A percentile compares a stretch with the other conserved stretches of the same genome.
These are phyloP conservation scores for Sugiyamaella valdiviana DNA, from an alignment of 805 yeast species.

Conservation along the genomic window DNA sequence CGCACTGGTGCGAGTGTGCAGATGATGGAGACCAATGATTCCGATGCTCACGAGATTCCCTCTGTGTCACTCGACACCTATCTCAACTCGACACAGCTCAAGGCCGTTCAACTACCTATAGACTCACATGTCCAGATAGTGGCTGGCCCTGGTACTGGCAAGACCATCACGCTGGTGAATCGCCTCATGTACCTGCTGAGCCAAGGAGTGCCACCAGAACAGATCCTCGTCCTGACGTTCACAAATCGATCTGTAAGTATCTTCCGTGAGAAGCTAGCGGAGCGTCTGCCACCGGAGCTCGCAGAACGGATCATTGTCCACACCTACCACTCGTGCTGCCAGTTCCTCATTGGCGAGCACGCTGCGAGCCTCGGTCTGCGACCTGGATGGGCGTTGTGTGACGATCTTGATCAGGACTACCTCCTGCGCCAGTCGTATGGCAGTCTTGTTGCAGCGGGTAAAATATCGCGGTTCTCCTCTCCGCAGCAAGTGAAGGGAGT, in stretches of 20 bases:
- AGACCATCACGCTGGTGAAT: slow-evolving; percentile 75
- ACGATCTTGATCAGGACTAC: slow-evolving; percentile 14
- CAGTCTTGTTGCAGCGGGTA: not conserved
- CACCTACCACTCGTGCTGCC: slow-evolving; percentile 85
- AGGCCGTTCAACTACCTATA: slow-evolving; percentile 14
- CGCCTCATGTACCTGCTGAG: slow-evolving; percentile 63
- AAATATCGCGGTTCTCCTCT: not conserved
- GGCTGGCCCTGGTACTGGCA: slow-evolving; percentile 72
- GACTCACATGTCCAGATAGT: slow-evolving; percentile 37
- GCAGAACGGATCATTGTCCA: slow-evolving; percentile 55
- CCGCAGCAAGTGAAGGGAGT: not conserved
- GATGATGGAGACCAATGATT: not conserved
- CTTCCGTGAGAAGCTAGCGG: slow-evolving; percentile 55
- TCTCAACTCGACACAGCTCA: slow-evolving; percentile 13
- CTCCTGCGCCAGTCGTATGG: not conserved
- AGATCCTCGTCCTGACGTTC: slow-evolving; percentile 80
- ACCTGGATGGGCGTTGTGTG: slow-evolving; percentile 31
- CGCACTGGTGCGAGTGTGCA: not conserved
- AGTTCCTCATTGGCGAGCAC: slow-evolving; percentile 46
- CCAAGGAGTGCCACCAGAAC: slow-evolving; percentile 47
- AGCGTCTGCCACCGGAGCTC: slow-evolving; percentile 28
- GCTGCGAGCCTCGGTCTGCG: slow-evolving; percentile 49
- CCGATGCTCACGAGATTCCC: too few relatives aligned
- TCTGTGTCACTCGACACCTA: not conserved
- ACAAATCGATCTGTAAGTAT: slow-evolving; percentile 89